A percentile compares a stretch with the other conserved stretches of the same genome.
These are phyloP conservation scores for Candida neerlandica DNA, from an alignment of 1,139 yeast species.

Conservation along the genomic window DNA sequence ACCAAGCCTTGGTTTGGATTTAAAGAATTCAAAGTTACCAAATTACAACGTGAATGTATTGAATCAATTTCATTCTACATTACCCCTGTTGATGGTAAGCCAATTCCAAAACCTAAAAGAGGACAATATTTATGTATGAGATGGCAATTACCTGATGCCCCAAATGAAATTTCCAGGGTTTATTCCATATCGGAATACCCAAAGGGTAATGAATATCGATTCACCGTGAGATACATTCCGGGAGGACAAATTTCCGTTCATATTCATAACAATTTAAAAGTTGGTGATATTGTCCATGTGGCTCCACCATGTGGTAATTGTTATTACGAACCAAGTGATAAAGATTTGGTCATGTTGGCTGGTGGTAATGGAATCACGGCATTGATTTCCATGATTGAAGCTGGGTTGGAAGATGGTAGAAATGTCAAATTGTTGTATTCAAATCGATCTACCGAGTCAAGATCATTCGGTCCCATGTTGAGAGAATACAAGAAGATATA, in stretches of 20 bases:
- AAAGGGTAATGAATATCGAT: constrained; percentile 43
- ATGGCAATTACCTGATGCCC: constrained; percentile 32
- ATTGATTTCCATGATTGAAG: constrained; percentile 51
- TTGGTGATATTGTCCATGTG: constrained; percentile 52
- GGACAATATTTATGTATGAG: constrained; percentile 69
- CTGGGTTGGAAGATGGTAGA: constrained; percentile 32
- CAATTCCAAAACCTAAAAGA: constrained; percentile 38
- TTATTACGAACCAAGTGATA: constrained; percentile 29
- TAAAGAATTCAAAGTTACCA: constrained; percentile 50
- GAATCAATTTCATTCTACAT: constrained; percentile 58
- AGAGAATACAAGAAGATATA: constrained; percentile 19
- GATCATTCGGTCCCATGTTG: constrained; percentile 34
- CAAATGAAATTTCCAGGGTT: constrained; percentile 47
- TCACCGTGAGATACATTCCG: constrained; percentile 51
- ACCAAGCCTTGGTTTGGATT: constrained; percentile 57
- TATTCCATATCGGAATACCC: constrained; percentile 50
- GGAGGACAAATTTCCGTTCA: constrained; percentile 55
- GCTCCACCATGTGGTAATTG: constrained; percentile 67
- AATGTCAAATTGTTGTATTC: constrained; percentile 33
- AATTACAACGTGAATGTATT: constrained; percentile 44
- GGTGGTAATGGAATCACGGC: constrained; percentile 79
- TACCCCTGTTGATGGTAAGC: constrained; percentile 46
- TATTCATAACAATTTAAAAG: constrained; percentile 51
- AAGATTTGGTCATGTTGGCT: constrained; percentile 48
- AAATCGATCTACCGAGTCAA: constrained; percentile 23